Evolutionary conservation across 2,329 filamentous ascomycete species (phyloP).

Genomic region (Exophiala sideris): DNA sequence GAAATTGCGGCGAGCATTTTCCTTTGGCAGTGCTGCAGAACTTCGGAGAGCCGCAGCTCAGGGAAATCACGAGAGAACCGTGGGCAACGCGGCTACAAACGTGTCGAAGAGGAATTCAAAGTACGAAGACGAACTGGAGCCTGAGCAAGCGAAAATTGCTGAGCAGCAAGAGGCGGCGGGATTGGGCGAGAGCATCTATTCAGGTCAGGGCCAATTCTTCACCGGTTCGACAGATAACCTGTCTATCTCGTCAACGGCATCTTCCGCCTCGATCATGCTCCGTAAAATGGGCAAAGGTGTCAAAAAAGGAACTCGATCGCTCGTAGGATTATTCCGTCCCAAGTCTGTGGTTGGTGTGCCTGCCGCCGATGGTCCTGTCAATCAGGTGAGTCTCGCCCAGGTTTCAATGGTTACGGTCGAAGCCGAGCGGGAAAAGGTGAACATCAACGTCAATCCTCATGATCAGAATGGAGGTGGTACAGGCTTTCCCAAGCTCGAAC

Average conservation of each 20-base stretch:
- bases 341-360: conserved; percentile 84
- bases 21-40: conserved; percentile 92
- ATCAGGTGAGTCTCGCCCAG: conserved; percentile 69
- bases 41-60: conserved; percentile 71
- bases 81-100: conserved; percentile 45
- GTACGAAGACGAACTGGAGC: conserved; percentile 67
- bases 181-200: conserved; percentile 90
- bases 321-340: conserved; percentile 90
- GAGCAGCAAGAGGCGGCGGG: conserved; percentile 88
- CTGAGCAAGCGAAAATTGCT: conserved; percentile 87
- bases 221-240: conserved; percentile 91
- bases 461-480: conserved; percentile 69
- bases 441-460: conserved; percentile 65
- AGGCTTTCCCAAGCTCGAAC: conserved; percentile 79
- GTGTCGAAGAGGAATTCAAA: conserved; percentile 61
- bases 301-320: conserved; percentile 86
- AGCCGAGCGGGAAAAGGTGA: conserved; percentile 80
- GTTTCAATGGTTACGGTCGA: conserved; percentile 96
- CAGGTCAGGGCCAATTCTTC: conserved; percentile 78
- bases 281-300: conserved; percentile 99
- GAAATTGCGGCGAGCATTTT: conserved; percentile 84
- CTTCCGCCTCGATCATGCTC: conserved; percentile 55
- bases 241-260: conserved; percentile 48
- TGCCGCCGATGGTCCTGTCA: conserved; percentile 62
- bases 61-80: conserved; percentile 49